Conservation (phyloP, 495 filamentous ascomycete species). For the Podospora australis region DNA sequence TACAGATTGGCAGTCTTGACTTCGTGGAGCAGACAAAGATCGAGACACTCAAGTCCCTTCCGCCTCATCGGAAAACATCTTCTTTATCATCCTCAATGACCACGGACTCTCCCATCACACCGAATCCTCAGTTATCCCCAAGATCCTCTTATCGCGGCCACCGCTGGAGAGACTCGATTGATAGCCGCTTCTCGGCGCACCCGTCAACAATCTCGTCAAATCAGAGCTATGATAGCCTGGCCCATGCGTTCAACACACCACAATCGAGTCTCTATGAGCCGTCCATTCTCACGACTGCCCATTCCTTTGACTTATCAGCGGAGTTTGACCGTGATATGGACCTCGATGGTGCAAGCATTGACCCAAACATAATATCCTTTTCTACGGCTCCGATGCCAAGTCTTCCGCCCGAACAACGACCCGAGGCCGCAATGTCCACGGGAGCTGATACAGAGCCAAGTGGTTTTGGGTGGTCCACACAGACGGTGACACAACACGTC, state of each 20-base stretch:
- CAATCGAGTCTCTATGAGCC: conserved; percentile 21
- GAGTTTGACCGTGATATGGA: conserved; percentile 3
- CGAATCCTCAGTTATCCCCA: background rate
- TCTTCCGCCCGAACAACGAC: no score
- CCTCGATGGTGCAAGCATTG: no score
- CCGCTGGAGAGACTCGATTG: conserved; percentile 14
- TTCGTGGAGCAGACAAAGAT: conserved; percentile 18
- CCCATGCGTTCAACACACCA: conserved; percentile 21
- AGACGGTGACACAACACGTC: no score
- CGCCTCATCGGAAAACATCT: no score
- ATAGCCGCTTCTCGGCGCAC: conserved; percentile 15
- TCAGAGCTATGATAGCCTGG: conserved; percentile 20
- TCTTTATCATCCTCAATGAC: background rate
- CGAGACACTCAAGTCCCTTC: no score
- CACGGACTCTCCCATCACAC: background rate
- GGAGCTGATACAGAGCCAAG: no score
- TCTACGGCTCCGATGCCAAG: no score
- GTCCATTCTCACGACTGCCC: conserved; percentile 7
- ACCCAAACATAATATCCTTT: no score
- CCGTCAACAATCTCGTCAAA: conserved; percentile 18
- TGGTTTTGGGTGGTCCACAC: no score
- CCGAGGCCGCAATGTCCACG: no score
- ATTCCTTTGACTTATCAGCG: conserved; percentile 2
- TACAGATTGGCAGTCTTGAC: conserved; percentile 28
- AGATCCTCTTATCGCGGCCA: conserved; percentile 1